phyloP scores from a whole-genome alignment of 768 basidiomycete species.

The Rhizopogon sp. region DNA sequence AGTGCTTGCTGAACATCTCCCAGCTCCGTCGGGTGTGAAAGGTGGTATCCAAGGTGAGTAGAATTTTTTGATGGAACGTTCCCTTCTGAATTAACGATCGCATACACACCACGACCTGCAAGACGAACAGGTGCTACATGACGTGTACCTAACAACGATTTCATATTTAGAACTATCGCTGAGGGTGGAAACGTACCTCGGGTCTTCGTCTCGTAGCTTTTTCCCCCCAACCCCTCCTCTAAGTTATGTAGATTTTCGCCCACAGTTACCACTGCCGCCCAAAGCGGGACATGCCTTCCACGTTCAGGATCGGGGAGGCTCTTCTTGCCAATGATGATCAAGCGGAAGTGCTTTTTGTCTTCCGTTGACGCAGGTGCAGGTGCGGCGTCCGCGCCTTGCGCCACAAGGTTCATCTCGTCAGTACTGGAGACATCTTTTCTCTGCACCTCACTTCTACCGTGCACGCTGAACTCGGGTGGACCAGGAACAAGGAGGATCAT shows the following conservation, averaged over 20 bases:
- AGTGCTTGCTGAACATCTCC: constrained; percentile 54
- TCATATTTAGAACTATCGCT: not conserved
- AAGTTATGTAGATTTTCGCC: constrained; percentile 46
- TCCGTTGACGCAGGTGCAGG: constrained; percentile 33
- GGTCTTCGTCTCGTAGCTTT: constrained; percentile 59
- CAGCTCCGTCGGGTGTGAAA: constrained; percentile 46
- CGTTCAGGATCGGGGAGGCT: constrained; percentile 44
- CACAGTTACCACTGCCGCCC: constrained; percentile 45
- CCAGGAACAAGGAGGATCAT: constrained; percentile 58
- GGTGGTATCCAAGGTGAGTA: constrained; percentile 55
- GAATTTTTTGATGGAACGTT: constrained; percentile 38
- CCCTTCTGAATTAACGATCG: constrained; percentile 47
- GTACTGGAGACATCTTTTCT: constrained; percentile 2
- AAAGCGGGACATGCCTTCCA: constrained; percentile 45
- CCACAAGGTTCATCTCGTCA: constrained; percentile 38
- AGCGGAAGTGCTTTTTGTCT: constrained; percentile 41
- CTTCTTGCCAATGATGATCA: constrained; percentile 57
- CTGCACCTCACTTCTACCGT: constrained; percentile 8
- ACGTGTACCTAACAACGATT: constrained; percentile 35
- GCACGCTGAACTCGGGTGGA: constrained; percentile 37
- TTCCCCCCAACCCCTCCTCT: constrained; percentile 44
- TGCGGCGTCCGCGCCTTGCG: constrained; percentile 44
- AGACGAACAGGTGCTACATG: constrained; percentile 49
- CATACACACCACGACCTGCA: constrained; percentile 55
- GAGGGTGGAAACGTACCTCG: constrained; percentile 30